Conservation (phyloP, 768 basidiomycete species). For the Tubosaeta brunneosetosa region DNA sequence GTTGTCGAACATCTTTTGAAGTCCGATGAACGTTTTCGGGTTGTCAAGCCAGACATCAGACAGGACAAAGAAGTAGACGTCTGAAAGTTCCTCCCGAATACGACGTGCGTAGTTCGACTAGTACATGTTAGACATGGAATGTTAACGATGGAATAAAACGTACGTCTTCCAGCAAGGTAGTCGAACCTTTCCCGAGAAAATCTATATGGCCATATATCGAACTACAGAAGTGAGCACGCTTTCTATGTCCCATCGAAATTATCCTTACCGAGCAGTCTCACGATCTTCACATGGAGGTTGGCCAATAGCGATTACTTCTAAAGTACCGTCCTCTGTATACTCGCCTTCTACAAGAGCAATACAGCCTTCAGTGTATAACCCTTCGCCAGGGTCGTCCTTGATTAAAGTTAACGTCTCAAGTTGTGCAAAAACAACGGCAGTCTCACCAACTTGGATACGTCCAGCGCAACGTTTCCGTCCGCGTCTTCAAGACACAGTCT, state of each 20-base stretch:
- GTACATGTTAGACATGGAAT: neutral
- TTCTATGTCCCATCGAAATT: neutral
- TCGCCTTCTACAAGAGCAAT: slow-evolving; percentile 95
- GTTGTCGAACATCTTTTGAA: slow-evolving; percentile 85
- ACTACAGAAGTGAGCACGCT: slow-evolving; percentile 36
- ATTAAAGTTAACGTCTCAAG: slow-evolving; percentile 13
- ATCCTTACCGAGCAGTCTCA: slow-evolving; percentile 67
- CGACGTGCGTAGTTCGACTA: slow-evolving; percentile 62
- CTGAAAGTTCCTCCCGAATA: slow-evolving; percentile 62
- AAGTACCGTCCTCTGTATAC: slow-evolving; percentile 86
- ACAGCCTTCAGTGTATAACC: slow-evolving; percentile 93
- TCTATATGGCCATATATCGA: slow-evolving; percentile 96
- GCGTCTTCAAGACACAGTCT: slow-evolving; percentile 88
- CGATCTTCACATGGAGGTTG: slow-evolving; percentile 96
- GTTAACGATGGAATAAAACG: slow-evolving; percentile 19
- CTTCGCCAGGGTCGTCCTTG: slow-evolving; percentile 87
- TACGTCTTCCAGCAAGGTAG: slow-evolving; percentile 89
- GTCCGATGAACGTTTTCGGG: slow-evolving; percentile 70
- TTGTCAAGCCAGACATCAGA: slow-evolving; percentile 97
- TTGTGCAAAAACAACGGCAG: neutral
- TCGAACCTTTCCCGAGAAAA: slow-evolving; percentile 91
- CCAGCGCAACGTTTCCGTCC: slow-evolving; percentile 85
- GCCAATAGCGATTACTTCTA: slow-evolving; percentile 90
- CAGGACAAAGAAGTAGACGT: slow-evolving; percentile 85
- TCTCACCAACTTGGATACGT: slow-evolving; percentile 77